Evolutionary conservation across 345 rosid species (phyloP).

Genomic region (Turnera subulata): DNA sequence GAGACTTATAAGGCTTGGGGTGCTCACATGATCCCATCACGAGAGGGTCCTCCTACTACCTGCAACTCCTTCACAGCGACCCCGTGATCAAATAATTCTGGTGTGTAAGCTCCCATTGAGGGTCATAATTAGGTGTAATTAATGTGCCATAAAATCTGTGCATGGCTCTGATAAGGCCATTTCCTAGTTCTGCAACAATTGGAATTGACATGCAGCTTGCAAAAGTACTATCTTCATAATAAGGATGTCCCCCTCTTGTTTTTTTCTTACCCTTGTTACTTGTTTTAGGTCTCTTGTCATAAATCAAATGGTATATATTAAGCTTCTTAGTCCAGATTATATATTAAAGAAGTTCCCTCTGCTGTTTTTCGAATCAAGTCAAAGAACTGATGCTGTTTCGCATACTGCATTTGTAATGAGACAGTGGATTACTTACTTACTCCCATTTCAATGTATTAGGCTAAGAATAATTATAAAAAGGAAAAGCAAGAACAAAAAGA

Average conservation of each 20-base stretch:
- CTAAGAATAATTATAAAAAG: not conserved
- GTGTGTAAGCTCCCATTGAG: not conserved
- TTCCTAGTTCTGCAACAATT: not conserved
- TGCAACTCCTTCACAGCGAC: constrained; percentile 9
- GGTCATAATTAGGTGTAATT: not conserved
- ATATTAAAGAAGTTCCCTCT: too few species aligned
- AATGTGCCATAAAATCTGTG: not conserved
- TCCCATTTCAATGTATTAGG: not conserved
- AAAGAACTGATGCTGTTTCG: too few species aligned
- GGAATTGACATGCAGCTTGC: not conserved
- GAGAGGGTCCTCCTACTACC: not conserved
- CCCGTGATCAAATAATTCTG: constrained; percentile 21
- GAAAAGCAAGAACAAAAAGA: not conserved
- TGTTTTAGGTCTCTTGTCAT: not conserved
- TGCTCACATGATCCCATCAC: constrained; percentile 9
- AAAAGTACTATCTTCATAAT: too few species aligned
- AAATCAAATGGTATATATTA: not conserved
- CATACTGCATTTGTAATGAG: too few species aligned
- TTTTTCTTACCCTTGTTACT: not conserved
- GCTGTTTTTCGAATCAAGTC: too few species aligned
- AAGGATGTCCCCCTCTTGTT: too few species aligned
- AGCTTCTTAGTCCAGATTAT: too few species aligned
- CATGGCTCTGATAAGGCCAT: not conserved
- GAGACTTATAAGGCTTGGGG: not conserved
- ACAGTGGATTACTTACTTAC: not conserved